A percentile compares a stretch with the other conserved stretches of the same genome.
Conservation (phyloP, 2,329 filamentous ascomycete genomes). For the Fusarium anguioides region DNA sequence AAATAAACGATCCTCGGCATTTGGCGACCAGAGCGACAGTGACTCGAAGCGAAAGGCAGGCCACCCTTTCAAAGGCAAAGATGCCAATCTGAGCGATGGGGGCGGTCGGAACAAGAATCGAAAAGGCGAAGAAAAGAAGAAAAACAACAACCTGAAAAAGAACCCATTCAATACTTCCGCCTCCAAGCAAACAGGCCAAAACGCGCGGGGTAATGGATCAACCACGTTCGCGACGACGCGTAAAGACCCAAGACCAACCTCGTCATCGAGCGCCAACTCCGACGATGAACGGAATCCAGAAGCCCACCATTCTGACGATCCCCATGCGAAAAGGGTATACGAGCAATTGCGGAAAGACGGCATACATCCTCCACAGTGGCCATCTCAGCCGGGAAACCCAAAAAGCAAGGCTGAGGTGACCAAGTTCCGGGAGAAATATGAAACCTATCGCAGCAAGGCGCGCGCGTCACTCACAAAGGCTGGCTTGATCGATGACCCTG, state of each 20-base stretch:
- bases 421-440: constrained; percentile 65
- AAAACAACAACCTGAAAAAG: constrained; percentile 39
- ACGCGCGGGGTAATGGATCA: constrained; percentile 34
- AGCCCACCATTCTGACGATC: constrained; percentile 47
- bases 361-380: constrained; percentile 66
- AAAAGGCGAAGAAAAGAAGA: constrained; percentile 44
- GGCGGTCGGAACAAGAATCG: constrained; percentile 39
- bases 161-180: constrained; percentile 19
- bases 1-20: constrained; percentile 41
- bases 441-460: constrained; percentile 66
- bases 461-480: constrained; percentile 68
- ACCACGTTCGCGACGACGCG: constrained; percentile 36
- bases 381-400: constrained; percentile 64
- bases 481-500: constrained; percentile 72
- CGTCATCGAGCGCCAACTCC: constrained; percentile 41
- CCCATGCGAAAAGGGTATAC: constrained; percentile 63
- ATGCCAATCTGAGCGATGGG: constrained; percentile 43
- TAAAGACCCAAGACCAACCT: constrained; percentile 42
- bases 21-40: constrained; percentile 45
- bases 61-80: constrained; percentile 45
- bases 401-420: constrained; percentile 63
- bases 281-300: constrained; percentile 33
- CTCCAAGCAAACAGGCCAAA: constrained; percentile 17
- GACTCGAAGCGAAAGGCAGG: constrained; percentile 42
- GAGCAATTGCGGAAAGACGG: constrained; percentile 65